phyloP scores from a whole-genome alignment of 208 protist genomes.

The Acanthamoeba rhysodes region DNA sequence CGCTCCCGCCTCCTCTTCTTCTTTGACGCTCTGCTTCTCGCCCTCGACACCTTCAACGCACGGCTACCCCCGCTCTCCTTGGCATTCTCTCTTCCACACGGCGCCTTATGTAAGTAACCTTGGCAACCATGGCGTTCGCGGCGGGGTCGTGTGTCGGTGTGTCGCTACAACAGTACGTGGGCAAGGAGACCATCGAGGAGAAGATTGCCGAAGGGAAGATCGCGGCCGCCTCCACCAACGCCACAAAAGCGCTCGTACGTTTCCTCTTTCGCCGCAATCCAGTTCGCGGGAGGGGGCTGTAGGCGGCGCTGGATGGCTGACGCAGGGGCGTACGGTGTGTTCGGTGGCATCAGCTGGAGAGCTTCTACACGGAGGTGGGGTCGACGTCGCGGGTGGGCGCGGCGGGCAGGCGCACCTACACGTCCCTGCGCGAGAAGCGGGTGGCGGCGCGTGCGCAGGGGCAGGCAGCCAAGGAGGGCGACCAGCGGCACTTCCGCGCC shows the following conservation, averaged over 20 bases:
- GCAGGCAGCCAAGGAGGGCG: background rate
- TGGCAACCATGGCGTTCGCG: no score
- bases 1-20: constrained; percentile 50
- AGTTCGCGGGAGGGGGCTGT: no score
- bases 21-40: constrained; percentile 20
- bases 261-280: background rate
- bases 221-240: background rate
- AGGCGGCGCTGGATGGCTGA: no score
- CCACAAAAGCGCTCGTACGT: constrained; percentile 19
- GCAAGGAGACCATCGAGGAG: constrained; percentile 42
- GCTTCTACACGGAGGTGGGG: constrained; percentile 68
- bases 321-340: no score
- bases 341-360: background rate
- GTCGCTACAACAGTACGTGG: background rate
- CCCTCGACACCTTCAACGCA: constrained; percentile 35
- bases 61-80: background rate
- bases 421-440: constrained; percentile 39
- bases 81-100: background rate
- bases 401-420: constrained; percentile 4
- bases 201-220: constrained; percentile 13
- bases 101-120: background rate
- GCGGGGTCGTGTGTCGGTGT: no score
- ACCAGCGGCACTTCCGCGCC: constrained; percentile 50
- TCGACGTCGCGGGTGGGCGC: background rate
- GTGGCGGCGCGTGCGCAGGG: constrained; percentile 15